Conservation (phyloP, 2,329 filamentous ascomycete species). For the Hypoxylon sp. region DNA sequence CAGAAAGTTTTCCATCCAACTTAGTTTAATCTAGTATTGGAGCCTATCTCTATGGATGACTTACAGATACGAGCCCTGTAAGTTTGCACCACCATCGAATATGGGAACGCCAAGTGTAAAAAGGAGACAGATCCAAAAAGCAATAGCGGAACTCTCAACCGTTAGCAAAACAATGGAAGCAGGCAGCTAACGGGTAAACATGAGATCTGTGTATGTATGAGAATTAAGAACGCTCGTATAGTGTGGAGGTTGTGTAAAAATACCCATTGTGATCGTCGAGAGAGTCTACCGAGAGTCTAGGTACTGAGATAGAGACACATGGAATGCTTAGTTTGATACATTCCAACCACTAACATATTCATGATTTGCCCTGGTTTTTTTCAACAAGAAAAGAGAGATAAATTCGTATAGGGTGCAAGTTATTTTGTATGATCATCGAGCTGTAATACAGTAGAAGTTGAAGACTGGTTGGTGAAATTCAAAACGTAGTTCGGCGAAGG, state of each 20-base stretch:
- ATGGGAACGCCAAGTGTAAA: slow-evolving; percentile 35
- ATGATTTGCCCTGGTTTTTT: too few relatives aligned
- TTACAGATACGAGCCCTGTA: slow-evolving; percentile 38
- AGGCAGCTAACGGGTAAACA: background rate
- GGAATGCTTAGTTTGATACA: background rate
- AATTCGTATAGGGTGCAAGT: background rate
- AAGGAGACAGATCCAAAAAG: slow-evolving; percentile 21
- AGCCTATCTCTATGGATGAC: slow-evolving; percentile 31
- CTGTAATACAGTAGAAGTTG: background rate
- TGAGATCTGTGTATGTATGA: too few relatives aligned
- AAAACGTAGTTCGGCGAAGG: background rate
- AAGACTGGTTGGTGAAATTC: background rate
- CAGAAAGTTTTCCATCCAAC: slow-evolving; percentile 18
- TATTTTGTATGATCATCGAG: background rate
- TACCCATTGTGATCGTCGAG: background rate
- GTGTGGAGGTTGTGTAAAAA: slow-evolving; percentile 1
- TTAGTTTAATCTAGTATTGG: slow-evolving; percentile 18
- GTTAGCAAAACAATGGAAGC: slow-evolving; percentile 10
- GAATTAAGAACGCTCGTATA: slow-evolving; percentile 11
- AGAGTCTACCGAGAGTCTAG: background rate
- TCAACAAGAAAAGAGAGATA: background rate
- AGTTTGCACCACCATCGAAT: slow-evolving; percentile 33
- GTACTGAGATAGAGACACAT: background rate
- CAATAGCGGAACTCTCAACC: slow-evolving; percentile 21
- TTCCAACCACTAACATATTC: too few relatives aligned